phyloP scores from a whole-genome alignment of 768 basidiomycete genomes.

The Collybia sp. region DNA sequence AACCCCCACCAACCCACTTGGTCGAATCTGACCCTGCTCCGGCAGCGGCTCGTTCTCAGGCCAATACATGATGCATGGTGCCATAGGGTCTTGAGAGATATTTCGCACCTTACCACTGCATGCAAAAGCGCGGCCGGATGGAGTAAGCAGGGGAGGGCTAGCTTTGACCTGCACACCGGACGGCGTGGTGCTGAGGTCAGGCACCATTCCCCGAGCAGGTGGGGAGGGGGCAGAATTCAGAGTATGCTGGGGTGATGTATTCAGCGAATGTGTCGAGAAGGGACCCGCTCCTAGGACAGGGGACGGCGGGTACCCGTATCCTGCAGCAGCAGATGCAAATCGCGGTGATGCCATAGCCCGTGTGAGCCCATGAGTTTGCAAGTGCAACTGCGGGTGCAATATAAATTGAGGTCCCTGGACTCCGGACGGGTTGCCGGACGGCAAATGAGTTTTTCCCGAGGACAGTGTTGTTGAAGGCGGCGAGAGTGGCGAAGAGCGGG shows the following conservation, averaged over 20 bases:
- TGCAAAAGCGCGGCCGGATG: constrained; percentile 75
- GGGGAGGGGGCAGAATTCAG: constrained; percentile 16
- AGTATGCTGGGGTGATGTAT: constrained; percentile 8
- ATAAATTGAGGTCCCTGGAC: constrained; percentile 5
- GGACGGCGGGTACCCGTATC: constrained; percentile 13
- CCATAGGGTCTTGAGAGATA: constrained; percentile 63
- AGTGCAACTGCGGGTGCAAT: constrained; percentile 2
- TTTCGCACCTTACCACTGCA: constrained; percentile 78
- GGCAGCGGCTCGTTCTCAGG: constrained; percentile 86
- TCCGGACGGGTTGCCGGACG: not conserved
- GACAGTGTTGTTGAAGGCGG: constrained; percentile 1
- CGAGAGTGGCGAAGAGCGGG: constrained; percentile 2
- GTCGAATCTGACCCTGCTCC: constrained; percentile 74
- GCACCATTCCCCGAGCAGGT: constrained; percentile 16
- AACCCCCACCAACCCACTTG: constrained; percentile 46
- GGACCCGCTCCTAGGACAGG: constrained; percentile 6
- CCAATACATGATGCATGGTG: constrained; percentile 86
- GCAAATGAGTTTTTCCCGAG: not conserved
- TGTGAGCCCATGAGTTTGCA: not conserved
- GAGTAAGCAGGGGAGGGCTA: constrained; percentile 75
- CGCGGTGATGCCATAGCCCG: constrained; percentile 15
- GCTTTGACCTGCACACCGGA: constrained; percentile 12
- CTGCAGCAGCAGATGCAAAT: constrained; percentile 3
- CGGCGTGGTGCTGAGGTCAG: too few species aligned
- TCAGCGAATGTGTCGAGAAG: constrained; percentile 11